phyloP scores from a whole-genome alignment of 2,329 filamentous ascomycete genomes.

The Cercospora canescens region DNA sequence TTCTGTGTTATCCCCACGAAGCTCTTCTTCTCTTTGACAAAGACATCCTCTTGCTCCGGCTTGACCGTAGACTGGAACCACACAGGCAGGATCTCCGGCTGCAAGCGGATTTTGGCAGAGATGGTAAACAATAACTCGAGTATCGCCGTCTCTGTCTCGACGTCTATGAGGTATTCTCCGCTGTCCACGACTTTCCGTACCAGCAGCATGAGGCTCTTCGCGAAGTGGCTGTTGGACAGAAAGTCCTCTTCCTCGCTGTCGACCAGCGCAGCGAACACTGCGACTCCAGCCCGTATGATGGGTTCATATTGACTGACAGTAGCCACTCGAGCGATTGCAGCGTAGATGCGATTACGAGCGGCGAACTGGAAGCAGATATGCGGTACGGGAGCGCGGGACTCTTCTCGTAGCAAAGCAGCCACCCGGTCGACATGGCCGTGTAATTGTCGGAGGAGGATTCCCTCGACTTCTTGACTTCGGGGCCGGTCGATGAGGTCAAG shows the following conservation, averaged over 20 bases:
- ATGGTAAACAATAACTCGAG: constrained; percentile 95
- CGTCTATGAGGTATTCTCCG: constrained; percentile 70
- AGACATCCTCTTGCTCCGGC: constrained; percentile 37
- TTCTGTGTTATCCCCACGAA: constrained; percentile 84
- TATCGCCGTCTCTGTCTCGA: constrained; percentile 82
- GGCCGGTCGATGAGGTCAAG: constrained; percentile 64
- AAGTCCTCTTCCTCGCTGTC: constrained; percentile 97
- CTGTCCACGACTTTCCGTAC: constrained; percentile 75
- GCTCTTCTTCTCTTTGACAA: constrained; percentile 58
- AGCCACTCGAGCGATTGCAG: constrained; percentile 85
- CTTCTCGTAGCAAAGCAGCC: constrained; percentile 75
- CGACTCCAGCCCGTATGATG: constrained; percentile 80
- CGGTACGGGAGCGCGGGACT: constrained; percentile 81
- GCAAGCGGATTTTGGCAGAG: constrained; percentile 89
- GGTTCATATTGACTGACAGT: constrained; percentile 80
- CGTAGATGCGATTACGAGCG: constrained; percentile 82
- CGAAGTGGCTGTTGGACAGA: constrained; percentile 81
- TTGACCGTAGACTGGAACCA: constrained; percentile 72
- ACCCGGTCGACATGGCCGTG: constrained; percentile 57
- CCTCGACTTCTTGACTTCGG: constrained; percentile 52
- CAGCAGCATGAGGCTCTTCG: constrained; percentile 82
- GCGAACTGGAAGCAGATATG: constrained; percentile 91
- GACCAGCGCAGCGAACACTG: constrained; percentile 86
- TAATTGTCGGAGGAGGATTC: constrained; percentile 51
- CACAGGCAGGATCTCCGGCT: constrained; percentile 80